phyloP scores from a whole-genome alignment of 2,329 filamentous ascomycete species.

The Chaetomium sp. region DNA sequence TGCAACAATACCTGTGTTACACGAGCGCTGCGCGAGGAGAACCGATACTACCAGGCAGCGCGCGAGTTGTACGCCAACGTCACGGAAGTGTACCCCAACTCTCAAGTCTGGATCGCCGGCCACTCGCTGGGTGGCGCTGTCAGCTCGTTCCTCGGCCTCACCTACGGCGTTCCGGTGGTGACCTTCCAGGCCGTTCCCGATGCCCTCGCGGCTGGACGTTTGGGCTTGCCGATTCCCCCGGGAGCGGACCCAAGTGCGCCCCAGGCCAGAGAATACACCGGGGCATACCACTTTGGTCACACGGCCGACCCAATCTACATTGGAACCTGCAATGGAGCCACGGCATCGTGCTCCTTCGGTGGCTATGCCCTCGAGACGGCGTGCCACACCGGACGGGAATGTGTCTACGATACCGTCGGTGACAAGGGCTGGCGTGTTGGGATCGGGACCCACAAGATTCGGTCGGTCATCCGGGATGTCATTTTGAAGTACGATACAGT shows the following conservation, averaged over 20 bases:
- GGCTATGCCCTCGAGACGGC: slow-evolving; percentile 89
- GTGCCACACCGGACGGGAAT: slow-evolving; percentile 86
- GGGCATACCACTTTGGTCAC: slow-evolving; percentile 85
- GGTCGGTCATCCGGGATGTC: slow-evolving; percentile 80
- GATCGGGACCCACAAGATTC: slow-evolving; percentile 85
- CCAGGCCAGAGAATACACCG: slow-evolving; percentile 66
- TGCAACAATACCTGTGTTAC: slow-evolving; percentile 90
- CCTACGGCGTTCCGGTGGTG: slow-evolving; percentile 83
- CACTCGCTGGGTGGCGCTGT: slow-evolving; percentile 91
- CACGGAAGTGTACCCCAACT: slow-evolving; percentile 75
- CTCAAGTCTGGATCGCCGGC: slow-evolving; percentile 82
- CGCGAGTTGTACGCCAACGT: slow-evolving; percentile 89
- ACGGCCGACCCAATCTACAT: slow-evolving; percentile 94
- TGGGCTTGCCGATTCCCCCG: slow-evolving; percentile 81
- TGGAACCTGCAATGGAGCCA: slow-evolving; percentile 85
- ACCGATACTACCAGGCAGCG: slow-evolving; percentile 84
- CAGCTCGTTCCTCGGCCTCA: slow-evolving; percentile 79
- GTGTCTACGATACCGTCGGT: slow-evolving; percentile 84
- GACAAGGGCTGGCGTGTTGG: slow-evolving; percentile 91
- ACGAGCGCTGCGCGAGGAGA: slow-evolving; percentile 68
- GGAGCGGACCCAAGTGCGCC: slow-evolving; percentile 64
- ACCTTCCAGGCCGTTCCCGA: slow-evolving; percentile 93
- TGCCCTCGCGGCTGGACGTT: slow-evolving; percentile 73
- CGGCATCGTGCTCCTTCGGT: slow-evolving; percentile 80
- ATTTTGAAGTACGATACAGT: slow-evolving; percentile 76